Evolutionary conservation across 2,329 filamentous ascomycete species (phyloP), one percentile per base, ranked within the genome.

Genomic region (Fusarium caatingaense): DNA sequence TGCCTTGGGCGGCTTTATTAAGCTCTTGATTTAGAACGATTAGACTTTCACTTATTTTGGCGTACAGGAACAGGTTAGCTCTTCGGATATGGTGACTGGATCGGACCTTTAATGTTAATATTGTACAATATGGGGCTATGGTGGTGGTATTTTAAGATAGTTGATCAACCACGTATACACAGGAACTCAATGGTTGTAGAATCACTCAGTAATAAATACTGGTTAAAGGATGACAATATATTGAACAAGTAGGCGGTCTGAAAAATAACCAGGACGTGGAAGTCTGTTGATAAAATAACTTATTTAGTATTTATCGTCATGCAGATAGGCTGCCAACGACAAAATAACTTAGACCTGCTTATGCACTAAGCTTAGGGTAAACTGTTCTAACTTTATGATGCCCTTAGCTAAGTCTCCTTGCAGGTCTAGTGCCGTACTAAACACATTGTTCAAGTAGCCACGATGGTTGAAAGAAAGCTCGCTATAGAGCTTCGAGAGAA

Each of bases 1-100:
- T 75, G 27, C 32, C 72, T 15, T 71, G 55, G 69, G 41, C 9
- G 16, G 27, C 23, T 50, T 21, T 48, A 27, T 37, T 55, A 12
- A 21, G 37, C 16, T 25, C 10, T 60, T 49, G 21, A 21, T 3
- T 32, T n/a, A 16, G 25, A 13, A 23, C 18, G n/a, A 23, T 48
- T 47, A n/a, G 11, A 23, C 16, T 13, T 54, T 48, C 5, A 30
- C 27, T 15, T 18, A 11, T 32, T 21, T 30, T 11, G 34, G 34
- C 10, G 10, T 13, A 49, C 8, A 13, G 34, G 5, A 21, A 37
- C 25, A 5, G n/a, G 12, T 23, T 47, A 18, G 4, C 11, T 10
- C 2, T 10, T 9, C 18, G 34, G 10, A 6, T 42, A 6, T 20
- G 16, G 27, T 5, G 11, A 21, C 12, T 18, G 9, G 21, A 11